These are phyloP conservation scores for Ampelomyces quisqualis DNA, from an alignment of 2,329 filamentous ascomycete species.

Conservation along the genomic window DNA sequence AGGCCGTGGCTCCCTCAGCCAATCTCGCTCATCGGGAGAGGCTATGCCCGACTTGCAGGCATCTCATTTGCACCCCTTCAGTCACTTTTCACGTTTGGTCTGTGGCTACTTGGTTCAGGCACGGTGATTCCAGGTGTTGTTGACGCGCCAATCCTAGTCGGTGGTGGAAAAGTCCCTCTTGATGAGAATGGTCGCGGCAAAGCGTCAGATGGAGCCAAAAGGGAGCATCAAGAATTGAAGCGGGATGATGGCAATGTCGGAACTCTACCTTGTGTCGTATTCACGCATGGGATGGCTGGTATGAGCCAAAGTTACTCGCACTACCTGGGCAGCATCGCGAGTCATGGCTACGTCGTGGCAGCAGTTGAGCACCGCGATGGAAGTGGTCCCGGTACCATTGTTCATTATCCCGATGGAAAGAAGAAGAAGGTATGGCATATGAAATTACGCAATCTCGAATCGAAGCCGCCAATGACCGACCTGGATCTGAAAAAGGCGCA, in stretches of 20 bases:
- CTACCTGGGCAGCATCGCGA: slow-evolving; percentile 50
- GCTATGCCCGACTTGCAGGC: slow-evolving; percentile 47
- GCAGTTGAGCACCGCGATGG: slow-evolving; percentile 53
- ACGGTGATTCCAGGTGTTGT: slow-evolving; percentile 48
- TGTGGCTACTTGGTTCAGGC: slow-evolving; percentile 47
- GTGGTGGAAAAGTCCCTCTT: slow-evolving; percentile 20
- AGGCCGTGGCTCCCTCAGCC: slow-evolving; percentile 50
- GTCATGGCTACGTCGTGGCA: slow-evolving; percentile 49
- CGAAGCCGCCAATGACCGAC: slow-evolving; percentile 33
- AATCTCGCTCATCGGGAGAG: slow-evolving; percentile 46
- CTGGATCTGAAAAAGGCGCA: slow-evolving; percentile 47
- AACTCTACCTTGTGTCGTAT: slow-evolving; percentile 47
- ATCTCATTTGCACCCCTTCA: slow-evolving; percentile 41
- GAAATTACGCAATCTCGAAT: slow-evolving; percentile 37
- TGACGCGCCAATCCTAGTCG: slow-evolving; percentile 44
- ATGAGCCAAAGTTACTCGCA: slow-evolving; percentile 50
- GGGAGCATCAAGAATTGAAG: slow-evolving; percentile 27
- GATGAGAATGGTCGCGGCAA: slow-evolving; percentile 27
- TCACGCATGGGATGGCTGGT: slow-evolving; percentile 51
- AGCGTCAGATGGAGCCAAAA: slow-evolving; percentile 18
- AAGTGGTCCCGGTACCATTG: slow-evolving; percentile 48
- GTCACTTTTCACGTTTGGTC: slow-evolving; percentile 42
- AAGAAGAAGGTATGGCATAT: slow-evolving; percentile 44
- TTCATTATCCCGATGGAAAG: slow-evolving; percentile 39
- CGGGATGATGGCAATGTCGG: slow-evolving; percentile 30